Percentiles rank a stretch among this genome's conserved stretches.
Conservation (phyloP, 345 rosid species). For the Hibiscus tridactylites region DNA sequence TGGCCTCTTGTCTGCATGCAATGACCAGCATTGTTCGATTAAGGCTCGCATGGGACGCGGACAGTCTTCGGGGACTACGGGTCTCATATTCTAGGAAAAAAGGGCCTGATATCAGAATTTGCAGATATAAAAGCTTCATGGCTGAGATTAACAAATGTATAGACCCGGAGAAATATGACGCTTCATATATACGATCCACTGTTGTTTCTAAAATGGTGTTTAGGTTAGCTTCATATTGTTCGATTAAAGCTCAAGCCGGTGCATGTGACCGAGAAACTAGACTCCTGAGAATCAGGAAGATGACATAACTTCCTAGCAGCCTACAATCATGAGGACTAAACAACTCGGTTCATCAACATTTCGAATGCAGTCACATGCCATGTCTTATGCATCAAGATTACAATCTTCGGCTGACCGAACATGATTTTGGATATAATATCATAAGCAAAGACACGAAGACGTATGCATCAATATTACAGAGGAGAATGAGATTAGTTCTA, state of each 20-base stretch:
- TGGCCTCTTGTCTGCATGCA: constrained; percentile 80
- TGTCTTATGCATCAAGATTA: background rate
- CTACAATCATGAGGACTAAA: background rate
- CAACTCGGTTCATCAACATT: background rate
- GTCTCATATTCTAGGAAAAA: background rate
- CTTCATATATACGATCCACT: background rate
- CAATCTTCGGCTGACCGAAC: background rate
- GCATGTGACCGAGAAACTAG: background rate
- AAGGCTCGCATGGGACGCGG: constrained; percentile 70
- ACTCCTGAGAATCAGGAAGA: background rate
- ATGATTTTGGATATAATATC: background rate
- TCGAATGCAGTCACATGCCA: background rate
- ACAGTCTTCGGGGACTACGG: constrained; percentile 24
- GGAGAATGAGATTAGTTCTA: background rate
- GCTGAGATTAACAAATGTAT: background rate
- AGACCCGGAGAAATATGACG: background rate
- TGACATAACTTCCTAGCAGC: background rate
- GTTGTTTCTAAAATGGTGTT: background rate
- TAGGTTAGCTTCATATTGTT: background rate
- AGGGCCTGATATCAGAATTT: background rate
- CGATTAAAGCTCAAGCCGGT: background rate
- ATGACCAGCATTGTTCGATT: constrained; percentile 90
- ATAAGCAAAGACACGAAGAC: background rate
- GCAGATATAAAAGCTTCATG: background rate
- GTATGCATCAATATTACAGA: background rate